phyloP scores from a whole-genome alignment of 2,329 filamentous ascomycete genomes.

The Venturia aucupariae region DNA sequence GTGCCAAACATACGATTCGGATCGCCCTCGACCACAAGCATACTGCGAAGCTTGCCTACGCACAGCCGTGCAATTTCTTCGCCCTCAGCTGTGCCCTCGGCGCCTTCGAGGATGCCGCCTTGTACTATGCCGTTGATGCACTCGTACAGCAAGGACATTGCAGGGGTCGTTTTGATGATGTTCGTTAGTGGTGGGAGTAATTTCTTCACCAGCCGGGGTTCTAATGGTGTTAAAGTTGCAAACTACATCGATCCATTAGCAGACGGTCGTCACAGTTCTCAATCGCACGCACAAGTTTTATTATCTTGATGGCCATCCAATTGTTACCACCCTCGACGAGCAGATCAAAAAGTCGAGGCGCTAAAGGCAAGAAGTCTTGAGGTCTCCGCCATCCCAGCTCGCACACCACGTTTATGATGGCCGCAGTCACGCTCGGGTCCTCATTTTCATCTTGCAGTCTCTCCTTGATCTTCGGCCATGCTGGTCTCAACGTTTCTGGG shows the following conservation, averaged over 20 bases:
- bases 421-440: constrained; percentile 86
- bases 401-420: constrained; percentile 94
- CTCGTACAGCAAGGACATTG: constrained; percentile 97
- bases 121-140: constrained; percentile 98
- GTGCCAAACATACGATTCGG: constrained; percentile 63
- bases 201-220: constrained; percentile 85
- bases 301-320: constrained; percentile 99
- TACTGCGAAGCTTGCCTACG: constrained; percentile 83
- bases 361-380: constrained; percentile 85
- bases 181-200: constrained; percentile 82
- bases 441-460: constrained; percentile 81
- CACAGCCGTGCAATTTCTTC: constrained; percentile 90
- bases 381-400: constrained; percentile 91
- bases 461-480: constrained; percentile 97
- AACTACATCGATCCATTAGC: constrained; percentile 48
- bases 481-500: constrained; percentile 81
- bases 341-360: constrained; percentile 84
- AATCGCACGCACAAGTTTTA: constrained; percentile 67
- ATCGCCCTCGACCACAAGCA: constrained; percentile 89
- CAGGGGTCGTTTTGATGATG: constrained; percentile 86
- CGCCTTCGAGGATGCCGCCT: constrained; percentile 80
- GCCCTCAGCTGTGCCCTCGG: constrained; percentile 68
- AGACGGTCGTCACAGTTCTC: background rate
- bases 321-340: constrained; percentile 90
- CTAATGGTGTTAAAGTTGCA: constrained; percentile 83